Evolutionary conservation across 1,284 basidiomycete genomes (phyloP), one percentile per base, ranked within the genome.

Genomic region (Cryptococcus sp.): DNA sequence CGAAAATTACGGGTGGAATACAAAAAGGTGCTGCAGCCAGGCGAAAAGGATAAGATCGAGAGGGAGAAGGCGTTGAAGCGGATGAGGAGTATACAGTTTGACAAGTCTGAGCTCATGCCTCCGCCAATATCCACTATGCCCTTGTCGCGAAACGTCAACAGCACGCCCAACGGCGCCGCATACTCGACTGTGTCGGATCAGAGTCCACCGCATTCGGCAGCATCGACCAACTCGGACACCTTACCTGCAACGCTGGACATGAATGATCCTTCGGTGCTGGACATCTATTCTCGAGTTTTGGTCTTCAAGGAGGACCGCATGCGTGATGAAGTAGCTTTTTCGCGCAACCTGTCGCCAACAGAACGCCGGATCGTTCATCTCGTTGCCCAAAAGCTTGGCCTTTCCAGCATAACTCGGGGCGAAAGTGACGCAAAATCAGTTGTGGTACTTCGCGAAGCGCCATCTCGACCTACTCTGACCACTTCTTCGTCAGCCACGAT

Each of bases 21-120:
- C 84, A 99, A 99, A 82, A 98, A 98, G 80, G 96, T 98, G 10
- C 82, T 99, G 19, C 95, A 98, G 78, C 93, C 93, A 1, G 95
- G 96, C 48, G 96, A 99, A 80, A 99, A 99, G 82, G 96, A 99
- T 76, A 86, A 93, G 58, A 99, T 99, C 74, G 95, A 99, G 79
- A 85, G 96, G 64, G 96, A 99, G 82, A 99, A 99, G 82, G 96
- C 96, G 2, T 88, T 99, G 69, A 91, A 95, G 70, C 86, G 95
- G 57, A 98, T 99, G 94, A 88, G 93, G 68, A 93, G 90, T 56
- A 93, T 95, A 87, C 92, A 95, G 74, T 80, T 95, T 39, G 91
- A 93, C 80, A 54, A 61, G 44, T 49, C 54, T 6, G 64, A 67
- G 31, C 38, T 60, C 47, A 65, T 68, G 49, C 65, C 67, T 1